Base-by-base conservation (phyloP, 2,329 filamentous ascomycete species). In the Sphaerostilbella broomeana region DNA sequence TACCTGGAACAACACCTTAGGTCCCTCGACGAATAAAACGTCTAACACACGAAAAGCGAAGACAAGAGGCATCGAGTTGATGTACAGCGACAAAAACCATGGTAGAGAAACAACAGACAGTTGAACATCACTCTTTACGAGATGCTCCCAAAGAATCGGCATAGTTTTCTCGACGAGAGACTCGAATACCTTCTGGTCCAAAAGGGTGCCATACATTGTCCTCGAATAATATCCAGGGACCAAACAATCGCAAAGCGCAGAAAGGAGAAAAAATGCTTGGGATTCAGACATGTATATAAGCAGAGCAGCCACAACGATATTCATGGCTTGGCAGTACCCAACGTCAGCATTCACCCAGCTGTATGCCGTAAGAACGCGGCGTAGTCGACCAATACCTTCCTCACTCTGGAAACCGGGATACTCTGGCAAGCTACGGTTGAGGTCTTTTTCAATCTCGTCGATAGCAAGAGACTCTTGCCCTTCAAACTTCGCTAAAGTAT, bases 311-410 rank as follows among this genome's bases (percentile, higher is more conserved):
- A 95, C 90, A 22, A 98, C 92, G 51, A 98, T 98, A 62, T 98
- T 98, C 92, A 98, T 98, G 46, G 92, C 92, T 64, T 98, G 92
- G 61, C 92, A 98, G 63, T 98, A 98, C 50, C 92, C 92, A 40
- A 98, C 89, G 49, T 95, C 88, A 38, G 86, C 77, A 54, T 98
- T 92, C 34, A 83, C 86, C 92, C 92, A 98, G 64, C 89, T 95
- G 67, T 98, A 98, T 4, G 92, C 92, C 2, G 90, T 97, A 40
- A 98, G 72, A 25, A 98, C 92, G 42, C 90, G 77, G 44, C 92
- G 81, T 46, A 98, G 70, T 15, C 92, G 77, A 30, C 82, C 86
- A 49, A 98, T 98, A 12, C 92, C 92, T 55, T 95, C 89, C 59
- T 95, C 85, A 55, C 84, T 94, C 64, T 98, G 92, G 57, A 95